These are phyloP conservation scores for Halophytophthora batemanensis DNA, from an alignment of 352 stramenopile genomes.

Conservation along the genomic window DNA sequence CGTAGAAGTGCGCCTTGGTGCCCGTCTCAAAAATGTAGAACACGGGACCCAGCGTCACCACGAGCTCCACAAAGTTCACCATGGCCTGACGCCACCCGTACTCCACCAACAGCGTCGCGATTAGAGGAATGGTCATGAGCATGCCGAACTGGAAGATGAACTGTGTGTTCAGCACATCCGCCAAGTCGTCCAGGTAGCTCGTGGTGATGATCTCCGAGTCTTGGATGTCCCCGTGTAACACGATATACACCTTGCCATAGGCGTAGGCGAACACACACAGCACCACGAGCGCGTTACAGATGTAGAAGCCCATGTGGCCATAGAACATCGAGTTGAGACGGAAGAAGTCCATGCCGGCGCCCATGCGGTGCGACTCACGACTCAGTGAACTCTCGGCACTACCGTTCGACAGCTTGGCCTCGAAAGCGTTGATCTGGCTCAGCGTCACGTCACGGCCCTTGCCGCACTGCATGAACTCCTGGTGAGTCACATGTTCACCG, in stretches of 20 bases:
- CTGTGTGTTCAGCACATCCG: slow-evolving; percentile 79
- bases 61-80: slow-evolving; percentile 75
- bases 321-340: slow-evolving; percentile 90
- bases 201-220: slow-evolving; percentile 77
- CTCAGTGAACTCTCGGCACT: slow-evolving; percentile 78
- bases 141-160: slow-evolving; percentile 90
- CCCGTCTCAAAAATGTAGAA: slow-evolving; percentile 89
- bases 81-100: slow-evolving; percentile 81
- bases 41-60: slow-evolving; percentile 78
- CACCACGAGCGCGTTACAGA: slow-evolving; percentile 79
- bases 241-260: slow-evolving; percentile 86
- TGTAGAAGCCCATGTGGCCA: slow-evolving; percentile 88
- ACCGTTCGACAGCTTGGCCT: slow-evolving; percentile 84
- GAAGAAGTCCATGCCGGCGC: slow-evolving; percentile 84
- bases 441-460: slow-evolving; percentile 87
- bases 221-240: slow-evolving; percentile 71
- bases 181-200: slow-evolving; percentile 64
- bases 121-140: slow-evolving; percentile 84
- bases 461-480: slow-evolving; percentile 88
- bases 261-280: slow-evolving; percentile 79
- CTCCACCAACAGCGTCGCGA: slow-evolving; percentile 81
- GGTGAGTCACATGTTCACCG: slow-evolving; percentile 72
- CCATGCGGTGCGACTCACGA: slow-evolving; percentile 82
- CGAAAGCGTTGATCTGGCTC: slow-evolving; percentile 86
- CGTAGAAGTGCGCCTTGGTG: slow-evolving; percentile 85